Base-by-base conservation (phyloP, 2,329 filamentous ascomycete genomes). In the Cercospora sesami region DNA sequence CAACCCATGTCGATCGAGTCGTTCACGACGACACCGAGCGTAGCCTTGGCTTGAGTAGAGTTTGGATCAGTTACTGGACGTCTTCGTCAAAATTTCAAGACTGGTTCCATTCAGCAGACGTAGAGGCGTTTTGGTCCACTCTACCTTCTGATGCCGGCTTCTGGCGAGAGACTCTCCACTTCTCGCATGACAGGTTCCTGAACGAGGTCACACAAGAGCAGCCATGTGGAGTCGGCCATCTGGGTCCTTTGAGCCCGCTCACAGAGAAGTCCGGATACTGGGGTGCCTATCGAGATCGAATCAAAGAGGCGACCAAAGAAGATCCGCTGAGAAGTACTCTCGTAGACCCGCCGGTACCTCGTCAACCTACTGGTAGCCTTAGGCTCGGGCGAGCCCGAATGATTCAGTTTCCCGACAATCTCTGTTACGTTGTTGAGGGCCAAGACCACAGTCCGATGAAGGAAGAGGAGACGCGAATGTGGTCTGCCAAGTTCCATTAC, bases 401-500 rank as follows among this genome's bases (percentile, higher is more conserved):
- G 48, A 30, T 53, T 5, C 48, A 28, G 10, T 53, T 53, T n/a
- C 48, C 48, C 14, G 48, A 53, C 14, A 53, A 53, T 28, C 12
- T 53, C 23, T 53, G 48, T 9, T 53, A 53, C 12, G 48, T 53
- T 16, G 7, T 53, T 2, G 48, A 53, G 14, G 48, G 48, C 12
- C 48, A 53, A 53, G 48, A 53, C 23, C 48, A 59, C 36, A 48
- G 33, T 26, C 28, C 33, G 16, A 60, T 65, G 63, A 33, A 59
- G 0, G 63, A 23, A 30, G 42, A 48, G 5, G 63, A 65, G 10
- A 36, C 58, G 2, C 26, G 42, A 9, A 48, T 58, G 33, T 65
- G 63, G 63, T 33, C 30, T 28, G 63, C 57, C 33, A 59, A 65
- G 12, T 59, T 65, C n/a, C 33, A 65, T n/a, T n/a, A 60, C 16